Base-by-base conservation (phyloP, 345 rosid species). In the Dimocarpus longan region DNA sequence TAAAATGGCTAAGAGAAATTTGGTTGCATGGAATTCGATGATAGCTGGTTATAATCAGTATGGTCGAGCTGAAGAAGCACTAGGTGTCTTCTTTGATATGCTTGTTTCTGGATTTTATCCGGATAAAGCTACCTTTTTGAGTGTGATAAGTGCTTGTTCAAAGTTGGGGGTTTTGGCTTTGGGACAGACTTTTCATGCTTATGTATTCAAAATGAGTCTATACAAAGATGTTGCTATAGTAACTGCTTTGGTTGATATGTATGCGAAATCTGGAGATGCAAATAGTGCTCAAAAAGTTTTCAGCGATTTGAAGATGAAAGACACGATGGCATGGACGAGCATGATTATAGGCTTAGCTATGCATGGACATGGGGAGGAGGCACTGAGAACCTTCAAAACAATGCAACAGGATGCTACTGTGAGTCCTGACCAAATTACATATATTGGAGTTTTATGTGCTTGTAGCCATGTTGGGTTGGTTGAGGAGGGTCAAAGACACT, bases 391-490 rank as follows among this genome's bases (percentile, higher is more conserved):
- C 13, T 90, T 88, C 82, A 70, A 80, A 66, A 76, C 78, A 63
- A 88, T 89, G 92, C 70, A 60, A 75, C 84, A 86, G 74, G 82
- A 79, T 26, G 78, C 84, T 68, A 76, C 56, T 24, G 84, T 77
- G 65, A 78, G 32, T 77, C 90, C 91, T 57, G 93, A 90, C 76
- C 83, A 67, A 73, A 79, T 88, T 71, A 82, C 88, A 11, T 84
- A 82, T 48, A 60, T 88, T 0, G 86, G 82, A 15, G 86, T 88
- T 57, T 71, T 88, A 24, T 85, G 83, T 74, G 91, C 91, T 4
- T 90, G 91, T 40, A 90, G 89, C 76, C 91, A 88, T 79, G 67
- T 79, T 28, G 93, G 93, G 22, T 68, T 86, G 75, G 70, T 90
- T 0, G 83, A 85, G 54, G 81, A 88, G 79, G 93, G 93, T 73